Percentiles rank a stretch among this genome's conserved stretches.
Evolutionary conservation across 2,329 filamentous ascomycete genomes (phyloP).

Genomic region (Cladosporium phlei): DNA sequence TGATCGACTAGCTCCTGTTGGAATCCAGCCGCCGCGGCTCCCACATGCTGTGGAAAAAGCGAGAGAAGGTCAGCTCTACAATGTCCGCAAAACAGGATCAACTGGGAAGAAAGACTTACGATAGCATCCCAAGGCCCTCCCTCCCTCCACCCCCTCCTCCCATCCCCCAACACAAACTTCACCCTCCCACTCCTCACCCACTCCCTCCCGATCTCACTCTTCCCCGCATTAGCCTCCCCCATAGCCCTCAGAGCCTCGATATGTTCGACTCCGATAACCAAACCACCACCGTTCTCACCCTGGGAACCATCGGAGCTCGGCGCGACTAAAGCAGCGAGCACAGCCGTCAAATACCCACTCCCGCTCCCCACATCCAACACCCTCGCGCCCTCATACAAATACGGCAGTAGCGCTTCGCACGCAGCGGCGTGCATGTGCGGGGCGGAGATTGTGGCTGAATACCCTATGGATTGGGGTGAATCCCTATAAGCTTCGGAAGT

Average conservation of each 20-base stretch:
- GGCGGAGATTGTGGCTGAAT: constrained; percentile 64
- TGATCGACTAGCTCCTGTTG: constrained; percentile 72
- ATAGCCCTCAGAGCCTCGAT: constrained; percentile 44
- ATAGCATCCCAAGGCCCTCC: constrained; percentile 77
- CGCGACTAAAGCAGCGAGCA: constrained; percentile 72
- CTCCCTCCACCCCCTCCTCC: constrained; percentile 42
- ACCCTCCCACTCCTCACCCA: constrained; percentile 62
- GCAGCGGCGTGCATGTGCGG: constrained; percentile 69
- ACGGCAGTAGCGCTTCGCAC: constrained; percentile 57
- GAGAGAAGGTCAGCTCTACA: too few species aligned
- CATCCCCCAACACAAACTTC: constrained; percentile 69
- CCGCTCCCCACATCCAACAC: constrained; percentile 49
- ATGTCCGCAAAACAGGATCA: not conserved
- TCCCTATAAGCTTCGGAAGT: constrained; percentile 70
- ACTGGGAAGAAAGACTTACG: not conserved
- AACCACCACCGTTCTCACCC: constrained; percentile 39
- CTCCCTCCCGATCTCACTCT: constrained; percentile 42
- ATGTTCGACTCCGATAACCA: constrained; percentile 50
- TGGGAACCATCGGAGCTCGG: too few species aligned
- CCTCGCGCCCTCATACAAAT: constrained; percentile 47
- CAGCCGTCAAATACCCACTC: constrained; percentile 74
- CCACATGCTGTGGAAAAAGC: constrained; percentile 58
- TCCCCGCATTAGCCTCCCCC: constrained; percentile 39
- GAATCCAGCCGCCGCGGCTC: constrained; percentile 72
- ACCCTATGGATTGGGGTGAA: constrained; percentile 64